phyloP scores from a whole-genome alignment of 306 rosid species.

The Geum urbanum region DNA sequence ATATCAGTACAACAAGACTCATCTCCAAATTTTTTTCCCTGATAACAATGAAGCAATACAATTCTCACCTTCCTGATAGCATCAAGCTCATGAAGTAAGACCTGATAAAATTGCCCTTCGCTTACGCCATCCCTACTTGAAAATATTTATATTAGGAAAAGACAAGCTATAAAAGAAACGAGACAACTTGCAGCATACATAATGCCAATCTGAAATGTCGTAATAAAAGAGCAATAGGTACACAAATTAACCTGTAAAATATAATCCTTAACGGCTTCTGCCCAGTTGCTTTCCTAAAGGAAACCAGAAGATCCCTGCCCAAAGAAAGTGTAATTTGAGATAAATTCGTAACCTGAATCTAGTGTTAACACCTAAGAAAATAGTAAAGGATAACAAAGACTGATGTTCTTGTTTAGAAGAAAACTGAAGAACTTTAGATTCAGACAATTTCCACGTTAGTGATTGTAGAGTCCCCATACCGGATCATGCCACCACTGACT shows the following conservation, averaged over 20 bases:
- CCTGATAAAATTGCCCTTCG: conserved; percentile 94
- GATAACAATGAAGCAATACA: not conserved
- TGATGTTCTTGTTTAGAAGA: not conserved
- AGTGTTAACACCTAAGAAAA: not conserved
- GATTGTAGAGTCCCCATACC: conserved; percentile 37
- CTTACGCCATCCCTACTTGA: conserved; percentile 85
- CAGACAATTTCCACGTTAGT: not conserved
- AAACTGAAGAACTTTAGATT: not conserved
- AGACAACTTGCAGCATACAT: not conserved
- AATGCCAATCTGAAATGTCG: not conserved
- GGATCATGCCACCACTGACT: conserved; percentile 87
- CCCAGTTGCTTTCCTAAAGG: conserved; percentile 90
- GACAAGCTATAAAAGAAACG: not conserved
- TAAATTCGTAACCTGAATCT: not conserved
- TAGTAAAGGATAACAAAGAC: not conserved
- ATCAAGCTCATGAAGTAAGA: conserved; percentile 77
- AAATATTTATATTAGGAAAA: conserved; percentile 12
- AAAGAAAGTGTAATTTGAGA: not conserved
- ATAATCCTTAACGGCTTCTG: conserved; percentile 87
- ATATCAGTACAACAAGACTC: conserved; percentile 4
- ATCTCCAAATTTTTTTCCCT: not conserved
- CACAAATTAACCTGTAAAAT: conserved; percentile 66
- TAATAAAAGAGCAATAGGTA: not conserved
- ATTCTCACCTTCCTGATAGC: conserved; percentile 79
- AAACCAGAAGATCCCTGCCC: conserved; percentile 87